Conservation (phyloP, 176 grass and related monocot genomes). For the Triticum monococcum region DNA sequence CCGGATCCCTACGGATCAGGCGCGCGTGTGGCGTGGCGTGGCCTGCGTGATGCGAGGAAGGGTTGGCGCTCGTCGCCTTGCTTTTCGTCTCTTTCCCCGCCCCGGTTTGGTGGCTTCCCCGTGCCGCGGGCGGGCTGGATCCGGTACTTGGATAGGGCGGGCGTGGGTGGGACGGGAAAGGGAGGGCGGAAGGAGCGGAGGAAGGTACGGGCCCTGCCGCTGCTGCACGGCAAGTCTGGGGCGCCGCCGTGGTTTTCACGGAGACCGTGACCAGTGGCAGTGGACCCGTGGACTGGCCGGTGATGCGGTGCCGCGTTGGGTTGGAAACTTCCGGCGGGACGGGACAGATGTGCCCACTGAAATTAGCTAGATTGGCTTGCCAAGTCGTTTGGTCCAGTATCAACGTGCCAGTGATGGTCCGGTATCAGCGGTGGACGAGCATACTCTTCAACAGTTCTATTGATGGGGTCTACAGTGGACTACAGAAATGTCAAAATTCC, state of each 20-base stretch:
- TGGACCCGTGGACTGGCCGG: slow-evolving; percentile 20
- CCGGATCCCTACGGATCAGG: slow-evolving; percentile 5
- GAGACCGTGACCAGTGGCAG: background rate
- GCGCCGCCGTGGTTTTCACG: background rate
- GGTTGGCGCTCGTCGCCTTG: background rate
- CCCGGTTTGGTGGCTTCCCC: background rate
- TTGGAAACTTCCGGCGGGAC: slow-evolving; percentile 22
- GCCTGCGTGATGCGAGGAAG: background rate
- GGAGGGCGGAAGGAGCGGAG: background rate
- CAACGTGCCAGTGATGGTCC: background rate
- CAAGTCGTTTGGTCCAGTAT: too few species aligned
- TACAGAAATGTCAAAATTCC: too few species aligned
- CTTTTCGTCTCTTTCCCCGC: background rate
- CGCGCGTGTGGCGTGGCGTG: background rate
- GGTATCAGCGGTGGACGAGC: background rate
- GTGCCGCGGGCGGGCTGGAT: background rate
- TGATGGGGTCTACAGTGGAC: too few species aligned
- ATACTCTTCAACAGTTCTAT: too few species aligned
- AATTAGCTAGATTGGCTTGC: background rate
- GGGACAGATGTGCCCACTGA: background rate
- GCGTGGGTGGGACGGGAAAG: background rate
- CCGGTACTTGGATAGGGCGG: background rate
- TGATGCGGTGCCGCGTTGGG: background rate
- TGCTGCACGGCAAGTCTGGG: too few species aligned
- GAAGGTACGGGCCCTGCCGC: slow-evolving; percentile 3